Base-by-base conservation (phyloP, 768 basidiomycete genomes). In the Mycena alexandri region DNA sequence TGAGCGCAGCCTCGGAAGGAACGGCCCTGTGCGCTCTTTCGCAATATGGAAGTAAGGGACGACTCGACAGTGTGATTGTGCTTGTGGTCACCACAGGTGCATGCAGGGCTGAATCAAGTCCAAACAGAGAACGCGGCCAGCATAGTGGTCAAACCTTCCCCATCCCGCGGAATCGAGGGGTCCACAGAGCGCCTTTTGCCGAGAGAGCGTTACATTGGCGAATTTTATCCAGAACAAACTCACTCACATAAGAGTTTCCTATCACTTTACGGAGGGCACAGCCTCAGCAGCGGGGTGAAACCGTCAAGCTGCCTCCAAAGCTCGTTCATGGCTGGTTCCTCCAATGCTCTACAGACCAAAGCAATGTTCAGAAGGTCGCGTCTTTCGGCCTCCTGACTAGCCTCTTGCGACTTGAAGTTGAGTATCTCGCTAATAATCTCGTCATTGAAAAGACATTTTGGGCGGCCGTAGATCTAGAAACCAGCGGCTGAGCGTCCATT, bases 131-230 rank as follows among this genome's bases (percentile, higher is more conserved):
- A 51, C 59, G 1, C 59, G 48, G 11, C 22, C n/a, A 38, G 59
- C 59, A 29, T 61, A 61, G 21, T 51, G 21, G 46, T 61, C 59
- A 21, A 61, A 61, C 48, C 50, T 52, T 7, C 0, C 50, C 50
- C 33, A n/a, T 24, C 19, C 29, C 1, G 5, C 19, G 5, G 22
- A 4, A 52, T 17, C 25, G 9, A 52, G 50, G 22, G 50, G 29
- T 13, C 50, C 50, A 52, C 0, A 6, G 33, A 52, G 0, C 11
- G 33, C 50, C 50, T 52, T 34, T 0, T 14, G 16, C 1, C 14
- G 2, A n/a, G 29, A 52, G 13, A 29, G n/a, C n/a, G n/a, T n/a
- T n/a, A n/a, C n/a, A n/a, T n/a, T n/a, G n/a, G n/a, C n/a, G n/a
- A n/a, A n/a, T n/a, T n/a, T n/a, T n/a, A n/a, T n/a, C n/a, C n/a